Base-by-base conservation (phyloP, 495 filamentous ascomycete species). In the Hypomontagnella monticulosa region DNA sequence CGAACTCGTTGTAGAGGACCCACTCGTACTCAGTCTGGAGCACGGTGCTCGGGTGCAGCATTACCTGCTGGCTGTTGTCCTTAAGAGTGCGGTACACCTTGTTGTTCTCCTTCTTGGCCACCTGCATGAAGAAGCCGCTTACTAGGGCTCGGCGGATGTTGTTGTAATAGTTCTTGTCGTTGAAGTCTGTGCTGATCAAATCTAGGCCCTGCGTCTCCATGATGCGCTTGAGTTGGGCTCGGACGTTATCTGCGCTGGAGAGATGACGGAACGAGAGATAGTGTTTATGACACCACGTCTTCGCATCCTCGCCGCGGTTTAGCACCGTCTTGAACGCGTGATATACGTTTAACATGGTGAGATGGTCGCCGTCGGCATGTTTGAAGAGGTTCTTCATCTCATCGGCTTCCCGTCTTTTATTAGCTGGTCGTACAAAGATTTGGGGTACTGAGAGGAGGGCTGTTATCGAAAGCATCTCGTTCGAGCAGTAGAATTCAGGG, bases 1-100 rank as follows among this genome's bases (percentile, higher is more conserved):
- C 96, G 69, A 97, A 99, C 75, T 99, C 95, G 72, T 99, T 97
- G 76, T 99, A 99, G 0, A 99, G 80, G 27, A 99, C 91, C 96
- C 96, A 99, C 69, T 97, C 95, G 61, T 88, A 90, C 12, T 97
- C 93, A 54, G 90, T 87, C 43, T 83, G 84, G 10, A 99, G 80
- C 8, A 93, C 91, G 3, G 93, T 96, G 62, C 91, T 92, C 5
- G 95, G 95, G 78, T 99, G 95, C 38, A 99, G 82, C 58, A 97
- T 84, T 42, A 99, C 95, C 51, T 84, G 89, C 4, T 68, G 67
- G 80, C 87, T 85, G 67, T 98, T 88, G 69, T 98, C 96, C 78
- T 98, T 98, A 66, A 99, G 88, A 6, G 95, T 99, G 53, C 88
- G 85, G 79, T 99, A 99, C 34, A 84, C 85, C 84, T 96, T 97